Conservation (phyloP, 768 basidiomycete species). For the Trametes cinnabarina region DNA sequence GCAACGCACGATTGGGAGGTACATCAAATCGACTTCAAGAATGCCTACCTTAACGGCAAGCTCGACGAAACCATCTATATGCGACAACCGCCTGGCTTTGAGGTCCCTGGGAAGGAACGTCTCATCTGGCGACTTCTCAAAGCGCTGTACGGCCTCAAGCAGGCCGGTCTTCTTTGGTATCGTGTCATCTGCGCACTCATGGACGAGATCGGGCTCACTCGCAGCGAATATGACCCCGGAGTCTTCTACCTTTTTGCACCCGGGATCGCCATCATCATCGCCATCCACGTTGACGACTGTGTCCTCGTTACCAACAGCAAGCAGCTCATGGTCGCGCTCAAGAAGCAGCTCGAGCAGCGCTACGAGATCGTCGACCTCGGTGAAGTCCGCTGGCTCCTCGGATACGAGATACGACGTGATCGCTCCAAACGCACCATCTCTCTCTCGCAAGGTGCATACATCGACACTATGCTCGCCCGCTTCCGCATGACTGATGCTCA, state of each 20-base stretch:
- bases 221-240: conserved; percentile 9
- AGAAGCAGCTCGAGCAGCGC: not conserved
- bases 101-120: conserved; percentile 3
- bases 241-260: conserved; percentile 3
- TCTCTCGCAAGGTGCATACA: conserved; percentile 16
- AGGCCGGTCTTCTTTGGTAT: conserved; percentile 25
- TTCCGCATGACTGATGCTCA: conserved; percentile 9
- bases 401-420: conserved; percentile 18
- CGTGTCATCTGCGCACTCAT: conserved; percentile 5
- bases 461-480: conserved; percentile 13
- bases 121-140: conserved; percentile 17
- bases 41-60: conserved; percentile 28
- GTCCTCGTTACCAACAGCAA: not conserved
- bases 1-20: conserved; percentile 27
- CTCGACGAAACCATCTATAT: conserved; percentile 20
- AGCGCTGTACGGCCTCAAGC: conserved; percentile 31
- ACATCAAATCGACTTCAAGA: conserved; percentile 35
- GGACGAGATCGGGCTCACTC: conserved; percentile 6
- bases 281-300: conserved; percentile 21
- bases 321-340: not conserved
- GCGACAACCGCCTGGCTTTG: conserved; percentile 1
- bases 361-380: conserved; percentile 20
- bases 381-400: conserved; percentile 18
- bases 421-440: conserved; percentile 3
- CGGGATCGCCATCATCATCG: conserved; percentile 1